These are phyloP conservation scores for Lachancea dasiensis DNA, from an alignment of 805 yeast species.

Conservation along the genomic window DNA sequence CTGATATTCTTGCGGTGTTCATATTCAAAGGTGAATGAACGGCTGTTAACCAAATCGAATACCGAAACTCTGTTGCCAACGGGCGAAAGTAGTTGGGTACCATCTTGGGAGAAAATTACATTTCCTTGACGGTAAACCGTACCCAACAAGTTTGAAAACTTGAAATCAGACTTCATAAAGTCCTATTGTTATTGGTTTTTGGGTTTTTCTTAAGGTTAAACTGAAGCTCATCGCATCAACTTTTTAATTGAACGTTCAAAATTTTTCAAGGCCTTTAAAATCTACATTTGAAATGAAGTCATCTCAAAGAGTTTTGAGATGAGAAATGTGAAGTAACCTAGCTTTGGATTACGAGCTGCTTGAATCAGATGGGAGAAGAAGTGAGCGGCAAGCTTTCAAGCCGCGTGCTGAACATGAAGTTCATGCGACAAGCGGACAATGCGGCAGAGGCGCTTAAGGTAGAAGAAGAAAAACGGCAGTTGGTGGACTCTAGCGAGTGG, in stretches of 20 bases:
- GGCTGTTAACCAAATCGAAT: conserved; percentile 78
- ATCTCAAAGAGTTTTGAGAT: background rate
- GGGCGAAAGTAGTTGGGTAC: conserved; percentile 76
- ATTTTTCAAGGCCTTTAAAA: conserved; percentile 3
- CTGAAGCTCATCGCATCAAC: conserved; percentile 18
- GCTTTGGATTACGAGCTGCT: too few relatives aligned
- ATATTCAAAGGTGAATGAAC: conserved; percentile 82
- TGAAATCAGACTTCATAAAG: conserved; percentile 78
- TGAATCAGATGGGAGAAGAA: conserved; percentile 9
- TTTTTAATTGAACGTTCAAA: conserved; percentile 9
- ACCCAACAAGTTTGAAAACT: conserved; percentile 84
- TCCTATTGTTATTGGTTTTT: background rate
- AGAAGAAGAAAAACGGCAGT: conserved; percentile 34
- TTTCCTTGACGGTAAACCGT: conserved; percentile 95
- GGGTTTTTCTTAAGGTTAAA: background rate
- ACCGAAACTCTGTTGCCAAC: conserved; percentile 91
- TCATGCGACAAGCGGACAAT: conserved; percentile 46
- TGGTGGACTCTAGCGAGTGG: conserved; percentile 39
- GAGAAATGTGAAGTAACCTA: background rate
- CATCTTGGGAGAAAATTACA: conserved; percentile 77
- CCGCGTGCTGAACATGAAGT: conserved; percentile 81
- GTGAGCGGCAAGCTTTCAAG: conserved; percentile 44
- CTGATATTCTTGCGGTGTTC: conserved; percentile 85
- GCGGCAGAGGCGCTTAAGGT: conserved; percentile 31
- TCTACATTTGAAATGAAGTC: background rate